These are phyloP conservation scores for Ustilago xerochloae DNA, from an alignment of 1,284 basidiomycete species.

Conservation along the genomic window DNA sequence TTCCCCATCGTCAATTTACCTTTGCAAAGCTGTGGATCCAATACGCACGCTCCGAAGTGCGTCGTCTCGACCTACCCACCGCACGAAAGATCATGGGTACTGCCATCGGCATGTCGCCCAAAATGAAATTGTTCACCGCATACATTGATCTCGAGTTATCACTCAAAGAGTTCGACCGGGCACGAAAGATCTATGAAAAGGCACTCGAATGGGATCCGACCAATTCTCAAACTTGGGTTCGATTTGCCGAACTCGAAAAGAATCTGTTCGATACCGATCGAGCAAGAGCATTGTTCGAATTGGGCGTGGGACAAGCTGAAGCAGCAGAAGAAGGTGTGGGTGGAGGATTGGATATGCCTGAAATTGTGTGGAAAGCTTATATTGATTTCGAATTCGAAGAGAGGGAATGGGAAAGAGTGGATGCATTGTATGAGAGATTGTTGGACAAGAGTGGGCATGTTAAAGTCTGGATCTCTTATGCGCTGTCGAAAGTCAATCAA, in stretches of 20 bases:
- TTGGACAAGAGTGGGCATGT: slow-evolving; percentile 89
- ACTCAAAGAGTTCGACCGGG: slow-evolving; percentile 86
- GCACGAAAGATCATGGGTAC: slow-evolving; percentile 91
- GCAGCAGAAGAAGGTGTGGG: slow-evolving; percentile 54
- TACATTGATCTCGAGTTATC: slow-evolving; percentile 65
- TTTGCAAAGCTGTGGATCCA: slow-evolving; percentile 84
- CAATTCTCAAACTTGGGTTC: slow-evolving; percentile 79
- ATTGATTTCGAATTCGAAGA: slow-evolving; percentile 97
- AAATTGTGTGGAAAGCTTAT: slow-evolving; percentile 84
- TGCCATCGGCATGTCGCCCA: slow-evolving; percentile 94
- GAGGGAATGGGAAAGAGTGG: slow-evolving; percentile 85
- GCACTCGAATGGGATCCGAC: slow-evolving; percentile 73
- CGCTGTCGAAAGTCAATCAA: slow-evolving; percentile 70
- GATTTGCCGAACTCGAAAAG: slow-evolving; percentile 93
- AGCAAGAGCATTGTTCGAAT: slow-evolving; percentile 93
- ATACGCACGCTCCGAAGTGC: slow-evolving; percentile 91
- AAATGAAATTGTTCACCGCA: slow-evolving; percentile 74
- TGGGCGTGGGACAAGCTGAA: slow-evolving; percentile 82
- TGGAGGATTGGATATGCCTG: slow-evolving; percentile 91
- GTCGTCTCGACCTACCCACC: slow-evolving; percentile 81
- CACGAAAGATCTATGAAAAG: slow-evolving; percentile 90
- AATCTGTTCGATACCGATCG: slow-evolving; percentile 91
- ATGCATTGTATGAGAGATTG: slow-evolving; percentile 89
- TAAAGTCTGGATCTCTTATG: slow-evolving; percentile 73
- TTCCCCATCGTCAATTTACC: slow-evolving; percentile 95